Evolutionary conservation across 2,329 filamentous ascomycete genomes (phyloP), one percentile per base, ranked within the genome.

Genomic region (Alternaria viburni): DNA sequence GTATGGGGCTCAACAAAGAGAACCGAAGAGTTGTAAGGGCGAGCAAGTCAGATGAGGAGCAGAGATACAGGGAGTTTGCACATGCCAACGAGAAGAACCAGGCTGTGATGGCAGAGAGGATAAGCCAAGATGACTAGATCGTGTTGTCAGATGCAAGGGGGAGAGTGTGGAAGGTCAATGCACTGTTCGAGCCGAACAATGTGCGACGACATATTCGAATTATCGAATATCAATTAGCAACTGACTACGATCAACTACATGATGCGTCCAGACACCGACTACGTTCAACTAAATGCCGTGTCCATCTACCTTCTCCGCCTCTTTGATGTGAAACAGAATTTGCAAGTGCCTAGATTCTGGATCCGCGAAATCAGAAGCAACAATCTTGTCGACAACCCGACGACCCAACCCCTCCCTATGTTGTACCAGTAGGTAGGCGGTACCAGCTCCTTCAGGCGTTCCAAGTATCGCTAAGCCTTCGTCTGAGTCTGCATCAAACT

Each of bases 1-100:
- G 71, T 13, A 78, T 79, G 76, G 77, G 77, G 1, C 54, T 79
- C 50, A 73, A 77, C 46, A 66, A 69, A 59, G 72, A 75, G 30
- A 70, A 74, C 12, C 61, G 65, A n/a, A 57, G 30, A 5, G 73
- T 75, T 3, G 59, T 74, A 3, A 57, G 68, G 11, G 59, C 47
- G 41, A 70, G 59, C 19, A 67, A 64, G 54, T 65, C 50, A 10
- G 72, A 74, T 56, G 72, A 73, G 47, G 72, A 74, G 49, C 30
- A 69, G 28, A 63, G 69, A 36, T 69, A 66, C 21, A 71, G 64
- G 41, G 44, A 66, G n/a, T 69, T 72, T 57, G 69, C 66, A 13
- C 64, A 66, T n/a, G 56, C 54, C 6, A 56, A 23, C 23, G 66
- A 68, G 52, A 68, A 68, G 45, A 49, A 52, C 5, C 54, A 58